Base-by-base conservation (phyloP, 352 stramenopile species). In the Phytophthora sojae region DNA sequence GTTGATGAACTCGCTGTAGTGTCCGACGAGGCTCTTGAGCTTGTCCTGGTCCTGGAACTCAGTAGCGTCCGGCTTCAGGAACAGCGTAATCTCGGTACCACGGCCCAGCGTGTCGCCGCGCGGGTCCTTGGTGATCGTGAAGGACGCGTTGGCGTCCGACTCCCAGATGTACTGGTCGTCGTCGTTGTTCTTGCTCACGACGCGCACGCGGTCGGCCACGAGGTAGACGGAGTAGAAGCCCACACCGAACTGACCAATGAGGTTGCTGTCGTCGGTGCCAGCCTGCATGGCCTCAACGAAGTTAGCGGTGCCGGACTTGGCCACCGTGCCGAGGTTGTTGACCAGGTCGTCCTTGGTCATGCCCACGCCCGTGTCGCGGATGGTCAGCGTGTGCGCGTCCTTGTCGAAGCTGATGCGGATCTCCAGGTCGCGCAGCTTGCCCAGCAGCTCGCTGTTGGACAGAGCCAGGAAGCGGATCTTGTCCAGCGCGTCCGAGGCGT, bases 151-250 rank as follows among this genome's bases (percentile, higher is more conserved):
- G 69, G 98, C 98, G 39, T 97, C 95, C 52, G 96, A 99, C 72
- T 99, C 97, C 98, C 98, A 99, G 56, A 99, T 90, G 86, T 99
- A 93, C 88, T 99, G 98, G 42, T 96, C 90, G 73, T 99, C 97
- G 62, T 98, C 88, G 68, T 98, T 97, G 79, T 98, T 90, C 88
- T 99, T 99, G 66, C 91, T 98, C 25, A 98, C 87, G 35, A 99
- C 98, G 58, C 95, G 91, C 53, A 99, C 96, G 51, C 87, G 85
- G 83, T 99, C 97, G 0, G 96, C 91, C 7, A 99, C 97, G 17
- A 99, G 79, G 83, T 99, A 99, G 26, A 99, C 93, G 11, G 97
- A 99, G 85, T 99, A 99, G 81, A 99, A 99, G 35, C 98, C 98
- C 29, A 99, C 98, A 61, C 98, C 98, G 76, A 99, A 99, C 88